phyloP scores from a whole-genome alignment of 1,139 yeast genomes.

The Geotrichum carabidarum region DNA sequence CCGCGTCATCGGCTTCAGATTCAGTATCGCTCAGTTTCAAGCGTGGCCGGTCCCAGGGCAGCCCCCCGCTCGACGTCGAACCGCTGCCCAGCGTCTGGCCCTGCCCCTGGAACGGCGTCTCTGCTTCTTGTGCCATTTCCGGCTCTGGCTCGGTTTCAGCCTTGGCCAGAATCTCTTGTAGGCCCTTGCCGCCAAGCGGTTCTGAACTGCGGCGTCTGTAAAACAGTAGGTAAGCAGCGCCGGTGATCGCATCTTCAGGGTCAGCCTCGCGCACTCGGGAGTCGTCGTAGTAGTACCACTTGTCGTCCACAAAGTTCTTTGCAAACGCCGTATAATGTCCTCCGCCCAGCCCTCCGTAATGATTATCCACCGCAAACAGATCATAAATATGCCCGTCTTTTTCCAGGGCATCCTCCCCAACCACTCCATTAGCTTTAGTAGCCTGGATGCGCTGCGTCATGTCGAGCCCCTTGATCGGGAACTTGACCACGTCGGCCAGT shows the following conservation, averaged over 20 bases:
- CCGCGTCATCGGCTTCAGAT: neutral
- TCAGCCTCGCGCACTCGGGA: slow-evolving; percentile 59
- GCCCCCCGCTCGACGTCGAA: neutral
- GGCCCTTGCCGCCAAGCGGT: slow-evolving; percentile 35
- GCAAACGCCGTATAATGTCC: slow-evolving; percentile 95
- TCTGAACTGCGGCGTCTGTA: slow-evolving; percentile 56
- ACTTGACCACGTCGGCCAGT: slow-evolving; percentile 76
- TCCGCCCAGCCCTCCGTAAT: slow-evolving; percentile 94
- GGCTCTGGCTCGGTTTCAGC: neutral
- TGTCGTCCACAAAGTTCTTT: slow-evolving; percentile 65
- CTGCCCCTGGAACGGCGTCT: slow-evolving; percentile 17
- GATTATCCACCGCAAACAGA: slow-evolving; percentile 88
- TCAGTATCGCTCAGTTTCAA: neutral
- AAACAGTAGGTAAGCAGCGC: slow-evolving; percentile 84
- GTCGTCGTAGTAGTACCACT: slow-evolving; percentile 92
- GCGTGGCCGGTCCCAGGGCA: slow-evolving; percentile 7
- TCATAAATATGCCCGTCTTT: slow-evolving; percentile 56
- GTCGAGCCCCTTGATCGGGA: slow-evolving; percentile 82
- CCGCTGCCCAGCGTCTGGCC: slow-evolving; percentile 21
- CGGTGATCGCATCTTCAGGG: slow-evolving; percentile 57
- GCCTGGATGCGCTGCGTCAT: slow-evolving; percentile 52
- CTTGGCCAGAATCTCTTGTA: slow-evolving; percentile 34
- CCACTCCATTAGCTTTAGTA: slow-evolving; percentile 24
- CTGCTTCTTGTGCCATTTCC: neutral
- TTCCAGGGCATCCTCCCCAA: slow-evolving; percentile 32